These are phyloP conservation scores for Candida tetrigidarum DNA, from an alignment of 1,139 yeast species.

Conservation along the genomic window DNA sequence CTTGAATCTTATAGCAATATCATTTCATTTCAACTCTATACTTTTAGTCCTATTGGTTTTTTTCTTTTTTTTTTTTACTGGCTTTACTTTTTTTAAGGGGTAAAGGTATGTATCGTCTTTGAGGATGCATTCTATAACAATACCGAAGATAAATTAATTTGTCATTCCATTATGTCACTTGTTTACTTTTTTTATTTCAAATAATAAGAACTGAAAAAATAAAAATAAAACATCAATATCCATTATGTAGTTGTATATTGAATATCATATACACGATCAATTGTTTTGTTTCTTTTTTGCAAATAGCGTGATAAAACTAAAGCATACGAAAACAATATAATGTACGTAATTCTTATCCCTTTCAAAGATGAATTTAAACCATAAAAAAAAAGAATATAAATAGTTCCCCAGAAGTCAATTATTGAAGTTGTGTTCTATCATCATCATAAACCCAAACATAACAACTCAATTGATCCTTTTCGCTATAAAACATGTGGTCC, in stretches of 20 bases:
- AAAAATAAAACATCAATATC: background rate
- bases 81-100: background rate
- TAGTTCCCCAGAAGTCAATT: background rate
- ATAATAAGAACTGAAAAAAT: background rate
- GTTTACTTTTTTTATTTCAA: background rate
- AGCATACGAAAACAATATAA: background rate
- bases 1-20: no score
- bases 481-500: background rate
- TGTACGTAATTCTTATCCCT: background rate
- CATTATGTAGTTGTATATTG: background rate
- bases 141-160: background rate
- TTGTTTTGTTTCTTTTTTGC: background rate
- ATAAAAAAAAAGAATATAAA: background rate
- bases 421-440: background rate
- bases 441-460: background rate
- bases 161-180: background rate
- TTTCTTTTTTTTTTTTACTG: background rate
- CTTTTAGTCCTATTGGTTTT: no score
- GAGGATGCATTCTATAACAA: background rate
- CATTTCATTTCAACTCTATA: background rate
- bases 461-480: background rate
- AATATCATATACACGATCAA: background rate
- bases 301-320: background rate
- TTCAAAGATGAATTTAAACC: background rate
- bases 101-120: background rate